phyloP scores from a whole-genome alignment of 2,329 filamentous ascomycete species.

The Nannizziopsis arthrosporioides region DNA sequence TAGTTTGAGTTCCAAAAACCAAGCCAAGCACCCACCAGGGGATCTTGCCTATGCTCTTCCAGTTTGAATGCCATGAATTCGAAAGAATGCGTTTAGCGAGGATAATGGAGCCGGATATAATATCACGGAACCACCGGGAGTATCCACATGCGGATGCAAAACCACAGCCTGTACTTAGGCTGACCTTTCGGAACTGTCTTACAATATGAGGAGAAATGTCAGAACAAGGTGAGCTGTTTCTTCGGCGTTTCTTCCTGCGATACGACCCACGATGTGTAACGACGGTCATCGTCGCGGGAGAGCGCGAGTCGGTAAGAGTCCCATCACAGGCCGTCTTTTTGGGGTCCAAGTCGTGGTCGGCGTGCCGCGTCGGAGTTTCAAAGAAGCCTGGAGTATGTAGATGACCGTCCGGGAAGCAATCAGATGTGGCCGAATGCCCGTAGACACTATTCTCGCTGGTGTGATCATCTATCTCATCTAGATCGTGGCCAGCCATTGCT shows the following conservation, averaged over 20 bases:
- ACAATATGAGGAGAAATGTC: background rate
- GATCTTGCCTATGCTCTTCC: conserved; percentile 22
- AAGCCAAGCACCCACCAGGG: conserved; percentile 30
- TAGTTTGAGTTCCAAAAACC: conserved; percentile 18
- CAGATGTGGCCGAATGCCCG: background rate
- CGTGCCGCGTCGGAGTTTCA: background rate
- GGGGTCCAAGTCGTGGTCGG: background rate
- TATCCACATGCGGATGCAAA: background rate
- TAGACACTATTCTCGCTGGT: background rate
- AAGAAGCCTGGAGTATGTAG: conserved; percentile 5
- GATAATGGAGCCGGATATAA: conserved; percentile 3
- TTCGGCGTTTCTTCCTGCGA: background rate
- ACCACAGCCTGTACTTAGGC: background rate
- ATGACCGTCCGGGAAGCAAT: background rate
- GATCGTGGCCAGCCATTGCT: conserved; percentile 14
- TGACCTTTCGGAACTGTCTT: background rate
- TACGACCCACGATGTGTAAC: background rate
- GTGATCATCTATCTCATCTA: conserved; percentile 10
- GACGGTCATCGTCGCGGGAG: conserved; percentile 2
- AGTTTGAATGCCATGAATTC: conserved; percentile 27
- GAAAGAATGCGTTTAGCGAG: conserved; percentile 24
- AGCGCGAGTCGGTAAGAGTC: background rate
- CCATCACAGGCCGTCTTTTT: background rate
- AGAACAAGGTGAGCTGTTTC: background rate
- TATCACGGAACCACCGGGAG: conserved; percentile 5